Evolutionary conservation across 2,329 filamentous ascomycete species (phyloP), one percentile per base, ranked within the genome.

Genomic region (Sclerotinia sclerotiorum): DNA sequence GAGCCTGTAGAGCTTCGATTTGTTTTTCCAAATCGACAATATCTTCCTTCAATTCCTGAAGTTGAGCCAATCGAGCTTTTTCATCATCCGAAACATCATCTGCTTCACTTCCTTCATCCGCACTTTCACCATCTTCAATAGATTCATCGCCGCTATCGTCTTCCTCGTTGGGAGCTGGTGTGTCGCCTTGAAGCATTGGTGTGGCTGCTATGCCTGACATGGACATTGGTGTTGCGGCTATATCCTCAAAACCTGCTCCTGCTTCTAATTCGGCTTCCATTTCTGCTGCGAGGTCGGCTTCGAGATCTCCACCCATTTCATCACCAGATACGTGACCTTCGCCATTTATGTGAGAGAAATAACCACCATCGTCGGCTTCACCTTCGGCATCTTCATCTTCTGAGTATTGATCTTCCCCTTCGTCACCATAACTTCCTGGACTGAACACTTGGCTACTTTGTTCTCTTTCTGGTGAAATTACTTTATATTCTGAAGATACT

Each of bases 1-100:
- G 78, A 57, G 76, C 77, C 39, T 81, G 77, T 27, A 80, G 80
- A 35, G 78, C 76, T 52, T 79, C 79, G 52, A 87, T 81, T 69
- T 83, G 81, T 58, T 80, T 79, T 75, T 86, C 81, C 71, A 87
- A 72, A 73, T 87, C 85, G 5, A 80, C 81, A 65, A 88, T 84
- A 76, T 87, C 84, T 68, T 84, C 83, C 61, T 80, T 79, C 39
- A 82, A 77, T 70, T 82, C 81, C 55, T 82, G 80, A 32, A 80
- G 76, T 71, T 84, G 80, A 35, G 82, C 80, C 39, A 82, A 79
- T 52, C 79, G 79, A 24, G 82, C 83, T 2, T 80, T 79, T 3
- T 82, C 83, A 64, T 85, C 84, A 48, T 85, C 84, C 68, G 85
- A 83, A 39, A 83, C 76, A n/a, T 80, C 80, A 51, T 79, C 79